Evolutionary conservation across 1,284 basidiomycete genomes (phyloP).

Genomic region (Coniferiporia weirii): DNA sequence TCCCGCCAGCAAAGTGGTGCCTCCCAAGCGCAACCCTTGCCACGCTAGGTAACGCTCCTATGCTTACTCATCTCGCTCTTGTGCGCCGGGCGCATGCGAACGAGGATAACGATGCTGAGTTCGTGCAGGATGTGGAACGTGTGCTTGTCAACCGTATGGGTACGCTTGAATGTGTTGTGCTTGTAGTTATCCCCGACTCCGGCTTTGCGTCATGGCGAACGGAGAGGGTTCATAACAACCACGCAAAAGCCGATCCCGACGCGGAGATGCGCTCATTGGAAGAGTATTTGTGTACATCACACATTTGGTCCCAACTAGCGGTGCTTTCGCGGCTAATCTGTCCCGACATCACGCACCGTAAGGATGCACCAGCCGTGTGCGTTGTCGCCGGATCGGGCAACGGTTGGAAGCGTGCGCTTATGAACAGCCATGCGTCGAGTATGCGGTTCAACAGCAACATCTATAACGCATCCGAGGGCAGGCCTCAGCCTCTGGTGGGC

Average conservation of each 20-base stretch:
- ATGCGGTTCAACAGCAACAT: conserved; percentile 5
- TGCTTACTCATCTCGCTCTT: conserved; percentile 38
- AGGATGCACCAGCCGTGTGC: not conserved
- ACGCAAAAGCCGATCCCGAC: not conserved
- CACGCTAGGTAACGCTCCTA: conserved; percentile 30
- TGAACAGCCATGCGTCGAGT: not conserved
- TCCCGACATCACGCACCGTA: not conserved
- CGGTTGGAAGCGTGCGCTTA: conserved; percentile 7
- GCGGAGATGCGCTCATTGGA: not conserved
- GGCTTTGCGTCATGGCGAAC: not conserved
- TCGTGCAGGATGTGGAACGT: conserved; percentile 30
- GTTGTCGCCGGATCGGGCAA: conserved; percentile 6
- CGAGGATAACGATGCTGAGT: conserved; percentile 37
- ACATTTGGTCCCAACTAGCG: conserved; percentile 11
- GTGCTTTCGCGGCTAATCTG: not conserved
- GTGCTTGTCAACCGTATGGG: conserved; percentile 25
- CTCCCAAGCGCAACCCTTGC: conserved; percentile 33
- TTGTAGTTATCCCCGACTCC: conserved; percentile 8
- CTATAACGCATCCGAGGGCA: not conserved
- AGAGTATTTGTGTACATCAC: conserved; percentile 5
- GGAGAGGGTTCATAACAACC: not conserved
- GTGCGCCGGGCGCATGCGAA: conserved; percentile 37
- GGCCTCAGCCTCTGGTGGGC: not conserved
- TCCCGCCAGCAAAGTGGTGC: conserved; percentile 34
- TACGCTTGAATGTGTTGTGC: conserved; percentile 1